Evolutionary conservation across 306 rosid genomes (phyloP).

Genomic region (Albizia julibrissin): DNA sequence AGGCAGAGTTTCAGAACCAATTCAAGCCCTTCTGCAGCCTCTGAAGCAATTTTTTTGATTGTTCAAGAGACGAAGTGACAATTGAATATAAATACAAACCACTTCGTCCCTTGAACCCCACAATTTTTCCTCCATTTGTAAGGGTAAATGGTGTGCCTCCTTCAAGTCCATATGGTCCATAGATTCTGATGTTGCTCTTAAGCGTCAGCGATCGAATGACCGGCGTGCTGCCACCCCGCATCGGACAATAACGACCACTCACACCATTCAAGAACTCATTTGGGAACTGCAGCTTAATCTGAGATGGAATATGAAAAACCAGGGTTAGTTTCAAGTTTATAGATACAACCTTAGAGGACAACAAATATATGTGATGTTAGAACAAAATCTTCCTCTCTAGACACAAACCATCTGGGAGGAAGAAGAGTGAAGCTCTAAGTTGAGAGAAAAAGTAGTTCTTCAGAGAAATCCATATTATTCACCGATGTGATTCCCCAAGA

Average conservation of each 20-base stretch:
- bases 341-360: no score
- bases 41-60: neutral
- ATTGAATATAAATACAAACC: conserved; percentile 59
- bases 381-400: no score
- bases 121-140: conserved; percentile 32
- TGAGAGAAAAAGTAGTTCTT: no score
- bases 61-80: conserved; percentile 39
- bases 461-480: no score
- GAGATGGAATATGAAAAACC: neutral
- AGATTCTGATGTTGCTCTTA: conserved; percentile 55
- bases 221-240: neutral
- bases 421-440: no score
- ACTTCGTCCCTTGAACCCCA: conserved; percentile 56
- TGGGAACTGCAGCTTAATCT: conserved; percentile 65
- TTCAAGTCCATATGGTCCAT: conserved; percentile 64
- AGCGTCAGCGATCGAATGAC: conserved; percentile 63
- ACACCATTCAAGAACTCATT: conserved; percentile 52
- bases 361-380: no score
- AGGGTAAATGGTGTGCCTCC: conserved; percentile 68
- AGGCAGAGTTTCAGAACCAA: conserved; percentile 38
- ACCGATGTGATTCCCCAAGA: conserved; percentile 30
- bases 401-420: no score
- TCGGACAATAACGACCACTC: neutral
- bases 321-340: conserved; percentile 27
- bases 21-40: no score